Percentiles rank a stretch among this genome's conserved stretches.
phyloP scores from a whole-genome alignment of 202 grass and related monocot species.

The Zizania palustris region DNA sequence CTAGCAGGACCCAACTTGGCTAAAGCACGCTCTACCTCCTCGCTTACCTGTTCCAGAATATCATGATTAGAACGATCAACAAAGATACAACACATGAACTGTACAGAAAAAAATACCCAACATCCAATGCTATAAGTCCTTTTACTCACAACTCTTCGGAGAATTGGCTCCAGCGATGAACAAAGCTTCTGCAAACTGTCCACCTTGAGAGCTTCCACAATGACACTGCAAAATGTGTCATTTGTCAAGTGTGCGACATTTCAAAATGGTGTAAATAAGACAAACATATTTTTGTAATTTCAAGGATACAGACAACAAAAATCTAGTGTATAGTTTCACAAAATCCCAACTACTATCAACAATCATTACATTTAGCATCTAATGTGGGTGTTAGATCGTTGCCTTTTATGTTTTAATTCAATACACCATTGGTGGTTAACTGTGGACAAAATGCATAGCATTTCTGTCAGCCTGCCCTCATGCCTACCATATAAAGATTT shows the following conservation, averaged over 20 bases:
- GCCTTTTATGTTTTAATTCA: not conserved
- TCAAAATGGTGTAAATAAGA: not conserved
- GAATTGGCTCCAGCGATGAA: conserved; percentile 72
- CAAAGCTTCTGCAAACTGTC: conserved; percentile 83
- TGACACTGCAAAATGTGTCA: conserved; percentile 58
- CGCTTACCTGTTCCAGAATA: conserved; percentile 64
- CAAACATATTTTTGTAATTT: conserved; percentile 15
- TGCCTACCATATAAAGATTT: conserved; percentile 6
- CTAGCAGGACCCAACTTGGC: conserved; percentile 62
- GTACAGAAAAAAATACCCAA: conserved; percentile 1
- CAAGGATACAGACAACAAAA: not conserved
- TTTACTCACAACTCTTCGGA: conserved; percentile 76
- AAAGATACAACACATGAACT: not conserved
- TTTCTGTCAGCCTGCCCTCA: not conserved
- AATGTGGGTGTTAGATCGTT: conserved; percentile 21
- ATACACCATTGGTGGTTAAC: not conserved
- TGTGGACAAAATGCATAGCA: not conserved
- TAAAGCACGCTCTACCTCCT: conserved; percentile 88
- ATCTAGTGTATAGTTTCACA: not conserved
- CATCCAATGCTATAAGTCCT: conserved; percentile 5
- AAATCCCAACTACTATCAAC: not conserved
- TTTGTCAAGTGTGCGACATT: conserved; percentile 11
- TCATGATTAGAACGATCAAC: conserved; percentile 32
- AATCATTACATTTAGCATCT: not conserved
- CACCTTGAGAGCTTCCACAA: conserved; percentile 78